Evolutionary conservation across 208 protist species (phyloP).

Genomic region (Leishmania mexicana): DNA sequence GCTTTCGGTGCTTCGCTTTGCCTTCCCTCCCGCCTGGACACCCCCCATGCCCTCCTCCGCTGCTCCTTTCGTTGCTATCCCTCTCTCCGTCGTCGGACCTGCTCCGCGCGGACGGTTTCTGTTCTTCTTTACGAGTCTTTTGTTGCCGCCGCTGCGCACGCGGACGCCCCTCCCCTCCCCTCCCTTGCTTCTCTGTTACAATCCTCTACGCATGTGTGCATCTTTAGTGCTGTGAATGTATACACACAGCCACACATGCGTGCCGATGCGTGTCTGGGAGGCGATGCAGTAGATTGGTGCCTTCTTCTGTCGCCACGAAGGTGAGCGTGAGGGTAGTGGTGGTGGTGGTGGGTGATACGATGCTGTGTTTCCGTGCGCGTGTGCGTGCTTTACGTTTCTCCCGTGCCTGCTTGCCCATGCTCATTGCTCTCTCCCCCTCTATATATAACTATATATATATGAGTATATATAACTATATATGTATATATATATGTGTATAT

Average conservation of each 20-base stretch:
- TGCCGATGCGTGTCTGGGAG: neutral
- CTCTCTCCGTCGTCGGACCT: neutral
- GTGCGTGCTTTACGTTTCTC: neutral
- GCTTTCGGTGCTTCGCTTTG: neutral
- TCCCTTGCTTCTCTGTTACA: neutral
- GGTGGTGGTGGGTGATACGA: neutral
- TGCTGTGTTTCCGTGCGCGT: neutral
- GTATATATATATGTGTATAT: neutral
- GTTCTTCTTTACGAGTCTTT: neutral
- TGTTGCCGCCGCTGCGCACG: neutral
- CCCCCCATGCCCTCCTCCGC: neutral
- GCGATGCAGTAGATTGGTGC: neutral
- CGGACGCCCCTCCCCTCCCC: too few relatives aligned
- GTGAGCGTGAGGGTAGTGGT: neutral
- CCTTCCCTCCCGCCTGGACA: neutral
- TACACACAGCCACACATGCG: neutral
- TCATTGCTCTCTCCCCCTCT: neutral
- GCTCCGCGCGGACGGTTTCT: neutral
- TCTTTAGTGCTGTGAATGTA: neutral
- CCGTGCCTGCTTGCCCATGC: neutral
- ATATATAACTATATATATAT: neutral
- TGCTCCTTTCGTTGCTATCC: neutral
- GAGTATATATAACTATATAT: neutral
- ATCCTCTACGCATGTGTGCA: too few relatives aligned
- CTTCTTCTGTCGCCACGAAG: neutral